Base-by-base conservation (phyloP, 192 early-diverging fungal genomes). In the Backusella liffmaniae region DNA sequence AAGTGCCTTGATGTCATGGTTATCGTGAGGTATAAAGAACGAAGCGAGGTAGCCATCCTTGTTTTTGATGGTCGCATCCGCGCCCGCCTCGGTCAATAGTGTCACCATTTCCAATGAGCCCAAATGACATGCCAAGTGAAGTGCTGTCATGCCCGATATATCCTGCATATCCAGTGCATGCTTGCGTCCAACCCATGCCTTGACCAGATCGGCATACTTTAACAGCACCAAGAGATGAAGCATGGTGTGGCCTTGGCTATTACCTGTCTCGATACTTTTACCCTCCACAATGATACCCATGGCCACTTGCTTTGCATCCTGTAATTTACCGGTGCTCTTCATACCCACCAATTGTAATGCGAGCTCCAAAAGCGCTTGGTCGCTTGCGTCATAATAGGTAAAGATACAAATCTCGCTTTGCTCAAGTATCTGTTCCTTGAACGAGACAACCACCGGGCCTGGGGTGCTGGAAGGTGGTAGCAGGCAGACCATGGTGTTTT, bases 281-380 rank as follows among this genome's bases (percentile, higher is more conserved):
- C 77, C 79, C 8, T 75, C 72, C 18, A 86, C 85, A 70, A 91
- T 88, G 73, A 91, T 91, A 5, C 85, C 82, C 88, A 92, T 85
- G 15, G 94, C 94, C 67, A 94, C 88, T 46, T 91, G 83, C 21
- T 92, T 83, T 10, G 94, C 91, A 80, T 92, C 89, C 56, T 94
- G 92, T 42, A 95, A 70, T 75, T 90, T 91, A n/a, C 91, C 94
- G 1, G 89, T 91, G 86, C 94, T 91, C 76, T 92, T 86, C 73
- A 98, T 76, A 21, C 97, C 97, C 0, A 96, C 90, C 0, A 96
- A 91, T 66, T 96, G 95, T 67, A 98, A 84, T 4, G 95, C 93
- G 26, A 98, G 87, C 76, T 97, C 96, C 81, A 96, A 90, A 72
- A 98, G 79, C n/a, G 94, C 93, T 49, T 92, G 89, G 80, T 98